Conservation (phyloP, 495 filamentous ascomycete genomes). For the Lasiosphaeria miniovina region DNA sequence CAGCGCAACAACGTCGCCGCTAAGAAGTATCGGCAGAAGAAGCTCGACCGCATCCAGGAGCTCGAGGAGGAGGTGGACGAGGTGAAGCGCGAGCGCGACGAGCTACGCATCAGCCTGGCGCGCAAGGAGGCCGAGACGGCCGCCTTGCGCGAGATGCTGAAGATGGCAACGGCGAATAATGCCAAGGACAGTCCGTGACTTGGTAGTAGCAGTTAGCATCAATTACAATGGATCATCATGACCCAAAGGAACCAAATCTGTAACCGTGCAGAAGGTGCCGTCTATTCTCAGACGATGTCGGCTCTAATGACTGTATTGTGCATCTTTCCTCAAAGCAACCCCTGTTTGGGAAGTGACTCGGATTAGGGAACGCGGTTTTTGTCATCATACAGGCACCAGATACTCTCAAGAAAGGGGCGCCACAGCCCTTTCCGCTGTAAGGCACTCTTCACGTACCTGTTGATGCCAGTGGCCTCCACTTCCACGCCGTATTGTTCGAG, state of each 20-base stretch:
- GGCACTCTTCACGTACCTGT: too few relatives aligned
- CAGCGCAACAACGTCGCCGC: slow-evolving; percentile 67
- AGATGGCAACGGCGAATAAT: slow-evolving; percentile 26
- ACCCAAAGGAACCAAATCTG: neutral
- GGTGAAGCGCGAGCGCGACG: slow-evolving; percentile 60
- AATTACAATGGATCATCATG: neutral
- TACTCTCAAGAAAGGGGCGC: neutral
- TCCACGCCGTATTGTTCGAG: too few relatives aligned
- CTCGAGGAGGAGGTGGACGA: slow-evolving; percentile 60
- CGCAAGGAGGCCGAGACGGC: slow-evolving; percentile 60
- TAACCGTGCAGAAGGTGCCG: slow-evolving; percentile 16
- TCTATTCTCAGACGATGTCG: slow-evolving; percentile 45
- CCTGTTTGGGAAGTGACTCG: slow-evolving; percentile 9
- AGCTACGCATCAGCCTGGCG: slow-evolving; percentile 60
- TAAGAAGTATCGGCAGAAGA: slow-evolving; percentile 68
- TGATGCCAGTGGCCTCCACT: too few relatives aligned
- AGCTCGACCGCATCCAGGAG: slow-evolving; percentile 61
- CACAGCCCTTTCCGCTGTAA: neutral
- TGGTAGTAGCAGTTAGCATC: neutral
- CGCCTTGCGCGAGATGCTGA: slow-evolving; percentile 43
- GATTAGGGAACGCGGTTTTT: slow-evolving; percentile 34
- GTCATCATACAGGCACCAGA: slow-evolving; percentile 27
- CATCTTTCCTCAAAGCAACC: slow-evolving; percentile 22
- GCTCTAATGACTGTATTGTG: slow-evolving; percentile 29
- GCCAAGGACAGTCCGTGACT: neutral